Conservation (phyloP, 441 rosid genomes). For the Capsella rubella region DNA sequence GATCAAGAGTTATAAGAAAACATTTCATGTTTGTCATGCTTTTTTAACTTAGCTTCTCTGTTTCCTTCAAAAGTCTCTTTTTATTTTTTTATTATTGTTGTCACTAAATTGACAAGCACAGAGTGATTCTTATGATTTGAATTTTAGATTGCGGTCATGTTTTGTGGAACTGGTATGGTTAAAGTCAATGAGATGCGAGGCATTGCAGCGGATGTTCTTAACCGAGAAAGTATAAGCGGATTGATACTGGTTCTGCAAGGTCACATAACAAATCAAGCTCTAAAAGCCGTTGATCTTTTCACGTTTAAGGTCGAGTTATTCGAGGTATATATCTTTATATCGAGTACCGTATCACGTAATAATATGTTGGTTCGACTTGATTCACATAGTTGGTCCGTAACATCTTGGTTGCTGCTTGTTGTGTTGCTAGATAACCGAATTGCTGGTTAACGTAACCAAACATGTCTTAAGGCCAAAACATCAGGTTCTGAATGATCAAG, state of each 20-base stretch:
- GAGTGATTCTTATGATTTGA: background rate
- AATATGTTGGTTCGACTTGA: conserved; percentile 13
- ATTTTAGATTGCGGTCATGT: conserved; percentile 66
- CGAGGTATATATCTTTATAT: conserved; percentile 54
- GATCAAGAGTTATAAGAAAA: background rate
- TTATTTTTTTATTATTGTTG: background rate
- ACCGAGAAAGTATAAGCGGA: conserved; percentile 64
- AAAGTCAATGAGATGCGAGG: conserved; percentile 69
- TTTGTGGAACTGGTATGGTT: conserved; percentile 64
- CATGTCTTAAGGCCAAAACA: conserved; percentile 84
- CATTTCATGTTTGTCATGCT: background rate
- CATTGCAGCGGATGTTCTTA: conserved; percentile 60
- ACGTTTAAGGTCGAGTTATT: conserved; percentile 83
- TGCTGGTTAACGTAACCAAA: conserved; percentile 85
- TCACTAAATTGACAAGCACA: background rate
- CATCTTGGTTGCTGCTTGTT: background rate
- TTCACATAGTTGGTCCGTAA: conserved; percentile 9
- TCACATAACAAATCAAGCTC: conserved; percentile 75
- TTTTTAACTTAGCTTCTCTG: background rate
- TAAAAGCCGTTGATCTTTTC: conserved; percentile 70
- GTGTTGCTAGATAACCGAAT: conserved; percentile 68
- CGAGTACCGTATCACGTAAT: background rate
- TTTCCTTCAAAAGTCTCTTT: background rate
- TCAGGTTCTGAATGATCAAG: conserved; percentile 63
- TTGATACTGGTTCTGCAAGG: conserved; percentile 73